Evolutionary conservation across 306 rosid genomes (phyloP), one percentile per base, ranked within the genome.

Genomic region (Vigna trinervia): DNA sequence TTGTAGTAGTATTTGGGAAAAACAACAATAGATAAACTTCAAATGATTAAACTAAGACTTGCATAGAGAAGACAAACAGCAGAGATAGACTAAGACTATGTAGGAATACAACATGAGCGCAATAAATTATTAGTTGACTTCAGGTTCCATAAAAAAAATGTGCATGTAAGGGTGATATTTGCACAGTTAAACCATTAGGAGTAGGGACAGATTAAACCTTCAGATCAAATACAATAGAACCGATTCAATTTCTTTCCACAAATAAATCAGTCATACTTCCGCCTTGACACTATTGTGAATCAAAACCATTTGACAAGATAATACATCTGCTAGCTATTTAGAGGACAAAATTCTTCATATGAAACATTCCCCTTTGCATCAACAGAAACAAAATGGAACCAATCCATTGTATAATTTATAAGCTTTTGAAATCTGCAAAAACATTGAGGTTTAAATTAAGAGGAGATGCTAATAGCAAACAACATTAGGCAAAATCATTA

Each of bases 71-170:
- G 57, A 71, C 39, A 79, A 19, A 66, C 26, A 81, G 43, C 58
- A 71, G 68, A 43, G 66, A 68, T 48, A 36, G 12, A 20, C 19
- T 5, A 12, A 75, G 52, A 62, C 59, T 62, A 54, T 46, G 30
- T 77, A 36, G 22, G 19, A 39, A 65, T 68, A 77, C 30, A 53
- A 62, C 46, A 70, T 71, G 73, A 71, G 76, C 10, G 39, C 69
- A 71, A 48, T 39, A 34, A 54, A 57, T 41, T 53, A 68, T 15
- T n/a, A 69, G 30, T 59, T 57, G 39, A 78, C 63, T 51, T 69
- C 50, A 83, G 81, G 78, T 66, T 63, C 39, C 71, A 70, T 15
- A 57, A 38, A 65, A 64, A 78, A 45, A 68, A 69, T 36, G 32
- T 46, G 12, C 54, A 75, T n/a, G 22, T 53, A 48, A 67, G 64